Base-by-base conservation (phyloP, 352 stramenopile species). In the Pythium rhizo-oryzae region DNA sequence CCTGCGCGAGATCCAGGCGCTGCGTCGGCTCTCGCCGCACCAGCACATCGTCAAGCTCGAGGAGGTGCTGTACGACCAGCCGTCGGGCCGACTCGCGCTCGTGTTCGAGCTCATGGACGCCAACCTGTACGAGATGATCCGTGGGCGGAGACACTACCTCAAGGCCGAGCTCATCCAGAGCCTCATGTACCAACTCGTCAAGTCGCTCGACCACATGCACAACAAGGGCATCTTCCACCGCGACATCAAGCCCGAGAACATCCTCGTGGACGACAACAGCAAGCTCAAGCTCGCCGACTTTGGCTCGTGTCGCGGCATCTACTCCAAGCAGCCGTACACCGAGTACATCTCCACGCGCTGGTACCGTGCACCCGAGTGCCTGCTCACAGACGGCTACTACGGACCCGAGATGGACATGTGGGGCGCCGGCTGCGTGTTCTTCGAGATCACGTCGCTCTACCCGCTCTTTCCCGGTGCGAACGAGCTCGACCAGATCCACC, bases 91-190 rank as follows among this genome's bases (percentile, higher is more conserved):
- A 7, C 80, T 99, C 9, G 96, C 96, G 43, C 80, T 99, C 3
- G 96, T 99, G 8, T 99, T 99, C 77, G 96, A 99, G 74, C 82
- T 99, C 43, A 98, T 99, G 92, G 94, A 98, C 70, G 91, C 89
- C 37, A 99, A 99, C 57, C 71, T 99, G 19, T 99, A 99, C 79
- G 96, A 99, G 62, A 90, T 99, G 71, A 99, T 99, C 75, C 89
- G 94, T 37, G 84, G 81, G 33, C 83, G 93, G 58, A 77, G 85
- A 6, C 87, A 97, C 43, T 96, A 97, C 68, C 77, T 97, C 35
- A 97, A 96, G 67, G 74, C 85, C 11, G 84, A 94, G 25, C 84
- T 94, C 23, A 82, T 92, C 39, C 84, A 90, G 71, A 87, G 77
- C 39, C 79, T 92, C 56, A 94, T 94, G 92, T 97, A 97, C 67